phyloP scores from a whole-genome alignment of 2,329 filamentous ascomycete species.

The Fusarium tuaranense region DNA sequence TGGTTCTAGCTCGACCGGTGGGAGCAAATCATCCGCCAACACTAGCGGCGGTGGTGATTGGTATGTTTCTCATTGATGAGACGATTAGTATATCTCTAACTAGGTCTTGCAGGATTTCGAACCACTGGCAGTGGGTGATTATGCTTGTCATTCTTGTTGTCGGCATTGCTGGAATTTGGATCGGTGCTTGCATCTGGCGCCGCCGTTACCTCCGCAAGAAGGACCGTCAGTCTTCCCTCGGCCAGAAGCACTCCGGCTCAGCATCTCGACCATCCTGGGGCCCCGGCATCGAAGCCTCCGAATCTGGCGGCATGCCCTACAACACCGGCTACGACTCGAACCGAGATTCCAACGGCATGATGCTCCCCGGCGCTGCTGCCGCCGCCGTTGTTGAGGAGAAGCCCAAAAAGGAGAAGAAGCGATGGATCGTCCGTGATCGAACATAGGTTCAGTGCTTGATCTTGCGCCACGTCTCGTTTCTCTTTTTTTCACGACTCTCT shows the following conservation, averaged over 20 bases:
- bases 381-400: constrained; percentile 33
- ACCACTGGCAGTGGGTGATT: constrained; percentile 84
- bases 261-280: constrained; percentile 52
- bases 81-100: constrained; percentile 9
- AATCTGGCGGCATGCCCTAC: constrained; percentile 44
- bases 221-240: constrained; percentile 61
- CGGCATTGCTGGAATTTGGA: constrained; percentile 74
- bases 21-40: constrained; percentile 13
- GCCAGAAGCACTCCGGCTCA: constrained; percentile 55
- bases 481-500: constrained; percentile 21
- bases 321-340: constrained; percentile 44
- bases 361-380: constrained; percentile 35
- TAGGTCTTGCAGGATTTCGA: constrained; percentile 65
- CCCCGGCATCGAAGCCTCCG: constrained; percentile 44
- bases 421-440: constrained; percentile 58
- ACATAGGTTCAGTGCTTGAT: constrained; percentile 48
- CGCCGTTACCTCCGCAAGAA: constrained; percentile 78
- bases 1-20: constrained; percentile 16
- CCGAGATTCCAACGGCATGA: constrained; percentile 40
- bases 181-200: constrained; percentile 77
- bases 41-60: constrained; percentile 58
- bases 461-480: constrained; percentile 5
- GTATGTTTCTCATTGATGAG: constrained; percentile 49
- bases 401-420: constrained; percentile 58
- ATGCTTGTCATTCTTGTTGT: constrained; percentile 82